Percentiles rank a stretch among this genome's conserved stretches.
Evolutionary conservation across 2,329 filamentous ascomycete genomes (phyloP).

Genomic region (Cytospora paraplurivora): DNA sequence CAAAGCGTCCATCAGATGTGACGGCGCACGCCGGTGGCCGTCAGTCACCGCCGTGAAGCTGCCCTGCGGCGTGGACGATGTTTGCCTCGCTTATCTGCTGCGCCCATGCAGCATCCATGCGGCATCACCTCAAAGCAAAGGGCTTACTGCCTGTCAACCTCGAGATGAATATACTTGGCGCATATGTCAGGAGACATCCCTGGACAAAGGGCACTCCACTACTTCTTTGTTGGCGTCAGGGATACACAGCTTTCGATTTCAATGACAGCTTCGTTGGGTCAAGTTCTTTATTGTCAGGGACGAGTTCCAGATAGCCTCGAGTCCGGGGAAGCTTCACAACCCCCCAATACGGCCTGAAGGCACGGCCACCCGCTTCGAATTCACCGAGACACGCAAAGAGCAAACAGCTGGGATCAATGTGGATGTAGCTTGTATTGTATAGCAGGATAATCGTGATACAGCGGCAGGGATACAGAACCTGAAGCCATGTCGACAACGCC

Average conservation of each 20-base stretch:
- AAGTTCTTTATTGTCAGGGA: not conserved
- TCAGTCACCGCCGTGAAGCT: too few species aligned
- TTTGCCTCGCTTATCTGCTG: too few species aligned
- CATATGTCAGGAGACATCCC: too few species aligned
- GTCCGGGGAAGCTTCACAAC: not conserved
- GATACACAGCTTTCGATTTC: not conserved
- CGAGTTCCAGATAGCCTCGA: not conserved
- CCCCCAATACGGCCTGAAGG: not conserved
- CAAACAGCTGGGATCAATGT: not conserved
- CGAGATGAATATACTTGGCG: too few species aligned
- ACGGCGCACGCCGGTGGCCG: too few species aligned
- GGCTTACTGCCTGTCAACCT: too few species aligned
- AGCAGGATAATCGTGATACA: not conserved
- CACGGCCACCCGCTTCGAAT: not conserved
- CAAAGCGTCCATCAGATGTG: too few species aligned
- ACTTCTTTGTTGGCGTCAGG: not conserved
- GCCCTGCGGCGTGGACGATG: too few species aligned
- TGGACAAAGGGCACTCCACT: too few species aligned
- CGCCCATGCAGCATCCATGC: too few species aligned
- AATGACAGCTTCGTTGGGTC: not conserved
- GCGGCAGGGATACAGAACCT: not conserved
- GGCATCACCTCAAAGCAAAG: too few species aligned
- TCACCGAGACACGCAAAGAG: not conserved
- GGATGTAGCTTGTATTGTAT: not conserved
- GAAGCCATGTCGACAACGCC: not conserved